phyloP scores from a whole-genome alignment of 1,139 yeast genomes.

The Zhuliangozyma parablackwelliae region DNA sequence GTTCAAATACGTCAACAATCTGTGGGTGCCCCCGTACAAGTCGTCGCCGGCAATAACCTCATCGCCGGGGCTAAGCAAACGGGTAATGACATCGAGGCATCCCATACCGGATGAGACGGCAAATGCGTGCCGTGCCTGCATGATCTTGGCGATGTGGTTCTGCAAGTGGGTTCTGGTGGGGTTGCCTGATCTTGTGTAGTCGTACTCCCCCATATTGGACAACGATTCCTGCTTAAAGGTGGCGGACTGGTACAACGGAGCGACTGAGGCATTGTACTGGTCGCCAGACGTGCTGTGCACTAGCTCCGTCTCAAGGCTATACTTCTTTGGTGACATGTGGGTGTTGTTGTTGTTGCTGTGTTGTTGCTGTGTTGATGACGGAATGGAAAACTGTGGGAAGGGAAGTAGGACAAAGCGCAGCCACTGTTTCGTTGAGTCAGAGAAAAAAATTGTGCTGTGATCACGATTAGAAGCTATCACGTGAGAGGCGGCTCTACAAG shows the following conservation, averaged over 20 bases:
- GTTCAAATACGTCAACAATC: conserved; percentile 71
- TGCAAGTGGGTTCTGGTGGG: conserved; percentile 85
- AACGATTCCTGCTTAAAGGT: conserved; percentile 83
- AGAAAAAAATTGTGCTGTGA: no score
- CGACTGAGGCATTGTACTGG: conserved; percentile 75
- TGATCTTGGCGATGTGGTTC: conserved; percentile 68
- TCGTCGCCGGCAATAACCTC: conserved; percentile 92
- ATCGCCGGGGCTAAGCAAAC: conserved; percentile 71
- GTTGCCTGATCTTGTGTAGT: conserved; percentile 91
- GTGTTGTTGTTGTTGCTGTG: no score
- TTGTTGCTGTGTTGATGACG: no score
- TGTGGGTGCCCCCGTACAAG: conserved; percentile 87
- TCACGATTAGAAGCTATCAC: no score
- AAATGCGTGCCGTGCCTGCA: conserved; percentile 66
- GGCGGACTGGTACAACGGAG: conserved; percentile 89
- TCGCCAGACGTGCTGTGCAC: conserved; percentile 66
- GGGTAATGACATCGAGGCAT: conserved; percentile 77
- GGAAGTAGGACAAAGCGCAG: no score
- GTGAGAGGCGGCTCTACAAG: not conserved
- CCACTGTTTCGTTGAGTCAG: no score
- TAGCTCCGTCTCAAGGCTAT: conserved; percentile 65
- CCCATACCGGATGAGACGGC: conserved; percentile 94
- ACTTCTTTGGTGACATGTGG: conserved; percentile 27
- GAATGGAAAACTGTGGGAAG: no score
- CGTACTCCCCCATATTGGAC: conserved; percentile 78